Base-by-base conservation (phyloP, 441 rosid genomes). In the Erysimum pusillum region DNA sequence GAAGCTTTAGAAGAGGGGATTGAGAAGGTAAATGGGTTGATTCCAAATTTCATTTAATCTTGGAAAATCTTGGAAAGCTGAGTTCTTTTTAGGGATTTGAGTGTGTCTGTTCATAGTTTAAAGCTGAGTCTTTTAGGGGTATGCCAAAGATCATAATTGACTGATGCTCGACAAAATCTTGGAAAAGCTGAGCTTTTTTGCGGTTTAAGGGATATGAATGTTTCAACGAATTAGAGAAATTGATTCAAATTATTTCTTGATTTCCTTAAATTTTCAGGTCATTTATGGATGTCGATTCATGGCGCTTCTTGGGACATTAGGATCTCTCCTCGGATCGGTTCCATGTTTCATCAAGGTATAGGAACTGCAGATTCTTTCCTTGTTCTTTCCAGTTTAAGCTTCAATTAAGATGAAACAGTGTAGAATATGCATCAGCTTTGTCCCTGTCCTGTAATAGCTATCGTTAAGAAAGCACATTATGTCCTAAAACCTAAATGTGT, bases 221-320 rank as follows among this genome's bases (percentile, higher is more conserved):
- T 11, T 10, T 17, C 5, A 17, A 48, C 53, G 53, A 17, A 15
- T 48, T 7, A 15, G 22, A 48, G 53, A 17, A 8, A 17, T 18
- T 48, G 25, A 48, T 18, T 48, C 25, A 9, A 17, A 0, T 7
- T 49, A 3, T 7, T 49, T 1, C 11, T 1, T 48, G 53, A 1
- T 48, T 49, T 1, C 7, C 4, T 46, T 5, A 32, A 15, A 7
- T 9, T 2, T 75, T 52, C 65, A 90, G 96, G 79, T 70, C 6
- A 88, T 88, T 17, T 88, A 90, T 75, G 35, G 84, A 54, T 88
- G 87, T 70, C 79, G 96, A 31, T 90, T 90, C 85, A 76, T 90
- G 88, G 82, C 93, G 48, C 73, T 90, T 64, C 87, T 90, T 39
- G 96, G 88, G 46, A 91, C 90, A 51, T 66, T 82, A 36, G 96